Base-by-base conservation (phyloP, 371 early-diverging fungal genomes). In the Mucor indicus region DNA sequence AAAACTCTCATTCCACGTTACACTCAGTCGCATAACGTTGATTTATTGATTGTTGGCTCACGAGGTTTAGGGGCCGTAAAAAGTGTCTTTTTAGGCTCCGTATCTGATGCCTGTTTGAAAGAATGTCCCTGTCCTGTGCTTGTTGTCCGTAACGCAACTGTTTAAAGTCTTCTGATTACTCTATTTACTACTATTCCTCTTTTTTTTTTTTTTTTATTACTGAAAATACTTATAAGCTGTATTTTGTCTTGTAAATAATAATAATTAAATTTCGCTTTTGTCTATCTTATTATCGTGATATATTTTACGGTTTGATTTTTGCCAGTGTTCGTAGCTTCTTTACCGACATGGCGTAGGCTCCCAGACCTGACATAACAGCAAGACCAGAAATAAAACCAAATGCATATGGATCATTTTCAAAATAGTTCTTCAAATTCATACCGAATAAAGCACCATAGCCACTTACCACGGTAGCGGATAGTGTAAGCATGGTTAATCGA, bases 371-470 rank as follows among this genome's bases (percentile, higher is more conserved):
- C 37, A 59, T 50, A n/a, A 79, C 40, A 0, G 86, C 85, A 6
- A 75, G 53, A 9, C 78, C 73, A 2, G 79, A 71, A 6, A 88
- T 79, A 10, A 80, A 46, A 10, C 70, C 72, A 60, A 93, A 91
- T 0, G 86, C 87, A 46, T 74, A 65, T 0, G 86, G 86, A 33
- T 85, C 70, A 9, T 64, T 57, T 50, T 94, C 95, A 40, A 90
- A 72, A 38, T 77, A 72, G 48, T 80, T 89, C 44, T 72, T 65
- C 53, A 95, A 61, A 63, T 95, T 95, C 95, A 95, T 95, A 25
- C 95, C 95, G 47, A 92, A 89, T 15, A 93, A 56, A 5, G 90
- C 86, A 15, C 90, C 91, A 16, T 77, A 72, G 0, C 64, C 71
- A 47, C 73, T 60, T 0, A 69, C 62, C 11, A 72, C 57, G 15